Percentiles rank a stretch among this genome's conserved stretches.
Evolutionary conservation across 768 basidiomycete genomes (phyloP).

Genomic region (Tephrocybe sp.): DNA sequence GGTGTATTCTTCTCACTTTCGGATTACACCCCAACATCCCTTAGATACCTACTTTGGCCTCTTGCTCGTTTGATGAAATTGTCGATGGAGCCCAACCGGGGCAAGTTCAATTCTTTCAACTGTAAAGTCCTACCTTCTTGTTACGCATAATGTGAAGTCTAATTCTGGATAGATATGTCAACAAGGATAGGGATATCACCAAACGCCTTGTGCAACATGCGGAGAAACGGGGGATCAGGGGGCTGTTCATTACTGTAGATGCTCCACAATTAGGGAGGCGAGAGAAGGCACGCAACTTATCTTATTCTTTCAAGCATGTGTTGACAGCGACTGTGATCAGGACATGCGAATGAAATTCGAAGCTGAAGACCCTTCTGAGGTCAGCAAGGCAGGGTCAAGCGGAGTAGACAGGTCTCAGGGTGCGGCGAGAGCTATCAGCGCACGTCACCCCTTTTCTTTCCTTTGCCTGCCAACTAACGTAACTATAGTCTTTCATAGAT

Average conservation of each 20-base stretch:
- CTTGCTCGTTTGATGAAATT: slow-evolving; percentile 95
- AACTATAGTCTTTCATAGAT: slow-evolving; percentile 85
- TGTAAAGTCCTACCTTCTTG: slow-evolving; percentile 41
- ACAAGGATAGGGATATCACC: slow-evolving; percentile 85
- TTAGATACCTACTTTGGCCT: slow-evolving; percentile 93
- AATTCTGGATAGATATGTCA: slow-evolving; percentile 67
- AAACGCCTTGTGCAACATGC: slow-evolving; percentile 88
- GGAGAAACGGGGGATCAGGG: slow-evolving; percentile 88
- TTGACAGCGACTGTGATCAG: slow-evolving; percentile 22
- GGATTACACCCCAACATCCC: background rate
- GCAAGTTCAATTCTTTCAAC: slow-evolving; percentile 85
- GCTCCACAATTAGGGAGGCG: slow-evolving; percentile 94
- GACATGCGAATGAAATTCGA: slow-evolving; percentile 98
- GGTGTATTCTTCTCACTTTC: background rate
- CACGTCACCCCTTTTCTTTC: slow-evolving; percentile 31
- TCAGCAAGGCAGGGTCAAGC: slow-evolving; percentile 48
- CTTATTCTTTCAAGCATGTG: background rate
- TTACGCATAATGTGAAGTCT: slow-evolving; percentile 4
- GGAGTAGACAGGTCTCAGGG: slow-evolving; percentile 84
- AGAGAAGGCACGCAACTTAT: slow-evolving; percentile 57
- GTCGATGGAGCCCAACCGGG: slow-evolving; percentile 80
- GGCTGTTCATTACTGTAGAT: slow-evolving; percentile 95
- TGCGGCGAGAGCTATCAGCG: slow-evolving; percentile 91
- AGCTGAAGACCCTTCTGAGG: slow-evolving; percentile 66
- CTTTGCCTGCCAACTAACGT: background rate